phyloP scores from a whole-genome alignment of 192 early-diverging fungal species.

The Umbelopsis sp. region DNA sequence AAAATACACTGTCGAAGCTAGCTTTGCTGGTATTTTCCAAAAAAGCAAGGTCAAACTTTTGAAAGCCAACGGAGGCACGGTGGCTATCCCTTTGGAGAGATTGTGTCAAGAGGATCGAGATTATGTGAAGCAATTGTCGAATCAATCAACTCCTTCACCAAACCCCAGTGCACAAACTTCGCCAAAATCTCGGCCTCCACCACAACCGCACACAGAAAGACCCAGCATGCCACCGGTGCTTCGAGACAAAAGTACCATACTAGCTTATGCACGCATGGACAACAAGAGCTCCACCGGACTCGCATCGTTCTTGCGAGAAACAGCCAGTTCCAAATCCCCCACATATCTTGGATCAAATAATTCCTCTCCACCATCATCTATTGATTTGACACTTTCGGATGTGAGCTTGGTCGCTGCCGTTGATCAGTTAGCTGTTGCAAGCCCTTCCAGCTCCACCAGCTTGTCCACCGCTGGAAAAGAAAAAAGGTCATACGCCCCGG shows the following conservation, averaged over 20 bases:
- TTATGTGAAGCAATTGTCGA: neutral
- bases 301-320: conserved; percentile 18
- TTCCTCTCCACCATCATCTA: neutral
- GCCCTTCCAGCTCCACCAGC: too few species aligned
- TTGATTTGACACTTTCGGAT: neutral
- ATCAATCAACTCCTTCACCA: neutral
- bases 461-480: neutral
- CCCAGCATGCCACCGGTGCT: neutral
- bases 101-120: conserved; percentile 9
- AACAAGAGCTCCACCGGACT: neutral
- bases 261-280: conserved; percentile 4
- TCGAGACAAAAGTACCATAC: conserved; percentile 3
- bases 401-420: neutral
- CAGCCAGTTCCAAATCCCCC: neutral
- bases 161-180: neutral
- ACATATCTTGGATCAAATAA: neutral
- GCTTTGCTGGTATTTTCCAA: conserved; percentile 19
- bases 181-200: neutral
- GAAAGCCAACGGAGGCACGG: conserved; percentile 6
- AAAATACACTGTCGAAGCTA: conserved; percentile 17
- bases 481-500: neutral
- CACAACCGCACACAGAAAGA: conserved; percentile 8
- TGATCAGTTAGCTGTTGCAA: neutral
- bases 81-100: conserved; percentile 10
- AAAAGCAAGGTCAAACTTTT: conserved; percentile 22